Base-by-base conservation (phyloP, 805 yeast genomes). In the Suhomyces sp. region DNA sequence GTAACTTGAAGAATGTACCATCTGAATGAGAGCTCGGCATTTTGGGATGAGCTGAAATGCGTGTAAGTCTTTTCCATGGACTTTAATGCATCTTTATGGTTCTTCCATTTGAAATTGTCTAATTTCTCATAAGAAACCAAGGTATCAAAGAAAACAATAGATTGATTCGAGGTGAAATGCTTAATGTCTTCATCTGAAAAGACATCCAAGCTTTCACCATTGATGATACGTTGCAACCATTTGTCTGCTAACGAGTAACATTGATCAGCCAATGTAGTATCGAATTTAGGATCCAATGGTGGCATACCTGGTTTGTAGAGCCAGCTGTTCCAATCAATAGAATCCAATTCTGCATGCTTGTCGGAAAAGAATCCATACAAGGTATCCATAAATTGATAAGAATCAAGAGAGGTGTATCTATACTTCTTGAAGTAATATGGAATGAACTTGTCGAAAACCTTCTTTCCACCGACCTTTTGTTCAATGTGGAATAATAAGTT, bases 281-380 rank as follows among this genome's bases (percentile, higher is more conserved):
- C 87, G 53, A 88, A 88, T 22, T 75, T 53, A 11, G 95, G 95
- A 54, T 78, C 83, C 14, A 64, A 54, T 43, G 95, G 95, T 26
- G 97, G 96, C 72, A 88, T 74, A 2, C 96, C 96, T 4, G 93
- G 83, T 26, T 73, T 68, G 59, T 71, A 83, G 37, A 87, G 65
- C 96, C 96, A 88, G 18, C 77, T 60, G 35, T 86, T 71, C 95
- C 96, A 88, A 58, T 88, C 95, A 33, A 90, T 74, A 6, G 72
- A 46, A 49, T 84, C 83, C 48, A 86, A 69, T n/a, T 70, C 47
- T 1, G 59, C 71, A 36, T 68, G 66, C 39, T 77, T 65, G n/a
- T 62, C 59, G 20, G 58, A 43, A 53, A 70, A 81, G 53, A 77
- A 85, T 31, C 71, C 91, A 59, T 81, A 86, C 40, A 88, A 64